phyloP scores from a whole-genome alignment of 1,284 basidiomycete species.

The Spongiforma sp. region DNA sequence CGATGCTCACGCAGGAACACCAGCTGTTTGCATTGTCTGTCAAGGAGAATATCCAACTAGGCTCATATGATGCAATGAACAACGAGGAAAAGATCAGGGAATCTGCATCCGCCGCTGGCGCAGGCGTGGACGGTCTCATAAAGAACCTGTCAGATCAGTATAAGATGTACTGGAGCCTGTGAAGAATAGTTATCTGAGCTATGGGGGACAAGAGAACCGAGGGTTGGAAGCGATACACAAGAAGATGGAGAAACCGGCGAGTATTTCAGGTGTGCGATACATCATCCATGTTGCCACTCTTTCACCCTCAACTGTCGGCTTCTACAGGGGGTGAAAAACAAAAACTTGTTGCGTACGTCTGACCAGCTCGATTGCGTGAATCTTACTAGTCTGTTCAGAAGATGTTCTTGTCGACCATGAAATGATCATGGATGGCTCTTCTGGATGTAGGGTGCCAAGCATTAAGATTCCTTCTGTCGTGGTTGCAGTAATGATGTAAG shows the following conservation, averaged over 20 bases:
- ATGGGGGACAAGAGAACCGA: constrained; percentile 39
- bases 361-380: neutral
- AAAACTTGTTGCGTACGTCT: constrained; percentile 44
- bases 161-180: constrained; percentile 42
- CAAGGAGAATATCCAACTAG: constrained; percentile 79
- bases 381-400: neutral
- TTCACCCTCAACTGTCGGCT: neutral
- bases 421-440: too few species aligned
- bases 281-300: too few species aligned
- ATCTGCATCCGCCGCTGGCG: constrained; percentile 46
- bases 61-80: constrained; percentile 36
- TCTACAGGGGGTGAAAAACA: constrained; percentile 46
- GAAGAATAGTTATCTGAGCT: constrained; percentile 25
- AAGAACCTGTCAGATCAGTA: constrained; percentile 25
- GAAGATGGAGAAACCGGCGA: constrained; percentile 40
- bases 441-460: too few species aligned
- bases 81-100: constrained; percentile 32
- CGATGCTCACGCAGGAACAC: constrained; percentile 86
- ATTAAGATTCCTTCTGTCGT: too few species aligned
- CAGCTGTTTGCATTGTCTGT: constrained; percentile 86
- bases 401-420: too few species aligned
- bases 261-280: constrained; percentile 35
- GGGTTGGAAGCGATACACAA: constrained; percentile 41
- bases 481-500: too few species aligned
- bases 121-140: constrained; percentile 42